These are phyloP conservation scores for Fusarium bactridioides DNA, from an alignment of 2,329 filamentous ascomycete genomes.

Conservation along the genomic window DNA sequence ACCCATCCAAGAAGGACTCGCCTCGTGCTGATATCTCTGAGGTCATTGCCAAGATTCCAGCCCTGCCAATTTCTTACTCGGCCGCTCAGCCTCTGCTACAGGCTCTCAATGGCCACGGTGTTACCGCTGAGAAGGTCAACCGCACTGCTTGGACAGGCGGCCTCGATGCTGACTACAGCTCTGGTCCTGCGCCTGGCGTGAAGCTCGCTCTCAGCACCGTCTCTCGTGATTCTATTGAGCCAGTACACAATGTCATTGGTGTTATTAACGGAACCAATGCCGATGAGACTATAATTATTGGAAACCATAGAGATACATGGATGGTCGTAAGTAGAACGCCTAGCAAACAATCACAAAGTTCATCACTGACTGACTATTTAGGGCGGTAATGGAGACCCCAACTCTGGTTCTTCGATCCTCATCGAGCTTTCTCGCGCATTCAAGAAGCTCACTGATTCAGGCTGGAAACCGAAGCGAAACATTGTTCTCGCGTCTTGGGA, in stretches of 20 bases:
- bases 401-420: constrained; percentile 79
- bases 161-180: constrained; percentile 53
- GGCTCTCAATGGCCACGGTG: constrained; percentile 78
- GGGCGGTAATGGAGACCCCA: constrained; percentile 85
- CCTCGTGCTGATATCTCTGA: constrained; percentile 69
- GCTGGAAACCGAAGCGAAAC: constrained; percentile 82
- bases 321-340: constrained; percentile 33
- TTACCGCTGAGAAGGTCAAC: constrained; percentile 72
- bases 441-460: constrained; percentile 71
- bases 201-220: constrained; percentile 72
- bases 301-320: constrained; percentile 75
- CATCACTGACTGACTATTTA: background rate
- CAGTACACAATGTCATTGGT: constrained; percentile 82
- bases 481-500: constrained; percentile 75
- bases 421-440: constrained; percentile 80
- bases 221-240: constrained; percentile 74
- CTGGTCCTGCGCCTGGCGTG: constrained; percentile 60
- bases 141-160: constrained; percentile 65
- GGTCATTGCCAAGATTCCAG: constrained; percentile 78
- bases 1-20: constrained; percentile 77
- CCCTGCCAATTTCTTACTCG: constrained; percentile 79
- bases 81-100: constrained; percentile 81
- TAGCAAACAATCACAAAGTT: rapidly evolving
- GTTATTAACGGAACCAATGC: constrained; percentile 78
- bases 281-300: constrained; percentile 76